Percentiles rank a stretch among this genome's conserved stretches.
Conservation (phyloP, 345 rosid species). For the Lagerstroemia speciosa region DNA sequence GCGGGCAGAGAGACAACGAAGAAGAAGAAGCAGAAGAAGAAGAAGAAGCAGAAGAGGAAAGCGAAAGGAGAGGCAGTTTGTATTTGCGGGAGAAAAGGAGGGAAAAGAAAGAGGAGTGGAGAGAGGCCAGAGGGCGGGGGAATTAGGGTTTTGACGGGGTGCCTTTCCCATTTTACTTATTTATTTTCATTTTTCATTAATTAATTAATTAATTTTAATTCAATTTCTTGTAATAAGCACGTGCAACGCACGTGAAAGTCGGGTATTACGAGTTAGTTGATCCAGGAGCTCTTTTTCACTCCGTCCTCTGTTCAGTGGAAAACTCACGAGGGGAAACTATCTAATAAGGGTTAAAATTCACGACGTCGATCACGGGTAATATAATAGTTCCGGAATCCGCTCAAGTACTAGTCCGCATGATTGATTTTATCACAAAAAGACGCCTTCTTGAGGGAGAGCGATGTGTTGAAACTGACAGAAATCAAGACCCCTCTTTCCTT, state of each 20-base stretch:
- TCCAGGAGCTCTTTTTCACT: background rate
- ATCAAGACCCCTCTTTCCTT: no score
- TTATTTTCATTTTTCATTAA: background rate
- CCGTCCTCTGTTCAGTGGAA: no score
- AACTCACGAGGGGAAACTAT: background rate
- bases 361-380: no score
- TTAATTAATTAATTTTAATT: background rate
- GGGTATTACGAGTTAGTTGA: background rate
- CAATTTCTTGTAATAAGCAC: background rate
- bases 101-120: no score
- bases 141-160: conserved; percentile 7
- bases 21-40: no score
- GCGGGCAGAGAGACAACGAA: background rate
- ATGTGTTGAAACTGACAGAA: no score
- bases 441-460: no score
- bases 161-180: background rate
- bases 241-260: background rate
- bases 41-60: background rate
- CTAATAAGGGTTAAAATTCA: no score
- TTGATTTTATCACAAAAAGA: no score
- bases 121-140: no score
- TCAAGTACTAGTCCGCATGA: no score
- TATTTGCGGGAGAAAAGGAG: background rate
- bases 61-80: background rate
- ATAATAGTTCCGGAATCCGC: no score